A percentile compares a stretch with the other conserved stretches of the same genome.
Conservation (phyloP, 2,329 filamentous ascomycete species). For the Curvularia sp. region DNA sequence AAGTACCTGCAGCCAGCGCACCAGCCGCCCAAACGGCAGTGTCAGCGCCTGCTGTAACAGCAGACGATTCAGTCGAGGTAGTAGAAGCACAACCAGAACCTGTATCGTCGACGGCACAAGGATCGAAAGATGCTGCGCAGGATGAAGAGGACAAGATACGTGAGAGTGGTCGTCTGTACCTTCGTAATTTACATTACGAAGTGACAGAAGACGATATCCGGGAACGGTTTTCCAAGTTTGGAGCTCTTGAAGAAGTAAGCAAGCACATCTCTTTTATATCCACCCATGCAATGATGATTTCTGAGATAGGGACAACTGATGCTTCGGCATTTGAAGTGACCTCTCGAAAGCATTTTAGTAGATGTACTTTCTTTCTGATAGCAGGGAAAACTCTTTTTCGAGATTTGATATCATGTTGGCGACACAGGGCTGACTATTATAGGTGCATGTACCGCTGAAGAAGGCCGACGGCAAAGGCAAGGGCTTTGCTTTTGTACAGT, state of each 20-base stretch:
- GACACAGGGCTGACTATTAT: slow-evolving; percentile 32
- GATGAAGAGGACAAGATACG: slow-evolving; percentile 68
- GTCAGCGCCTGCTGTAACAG: slow-evolving; percentile 16
- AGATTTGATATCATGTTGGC: not conserved
- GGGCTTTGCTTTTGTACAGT: slow-evolving; percentile 89
- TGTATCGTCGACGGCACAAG: slow-evolving; percentile 28
- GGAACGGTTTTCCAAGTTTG: slow-evolving; percentile 73
- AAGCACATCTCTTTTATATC: slow-evolving; percentile 23
- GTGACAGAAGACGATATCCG: slow-evolving; percentile 79
- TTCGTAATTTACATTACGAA: slow-evolving; percentile 86
- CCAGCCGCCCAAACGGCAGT: slow-evolving; percentile 3
- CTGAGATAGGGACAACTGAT: slow-evolving; percentile 99
- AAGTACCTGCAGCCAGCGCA: slow-evolving; percentile 46
- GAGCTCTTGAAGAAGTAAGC: slow-evolving; percentile 85
- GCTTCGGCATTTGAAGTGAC: slow-evolving; percentile 86
- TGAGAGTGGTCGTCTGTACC: slow-evolving; percentile 79
- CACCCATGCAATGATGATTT: slow-evolving; percentile 76
- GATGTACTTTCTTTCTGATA: slow-evolving; percentile 94
- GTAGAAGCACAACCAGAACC: slow-evolving; percentile 18
- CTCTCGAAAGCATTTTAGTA: slow-evolving; percentile 99
- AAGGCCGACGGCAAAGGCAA: slow-evolving; percentile 75
- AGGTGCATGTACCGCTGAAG: slow-evolving; percentile 88
- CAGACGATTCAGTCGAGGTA: slow-evolving; percentile 16
- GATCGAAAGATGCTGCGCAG: slow-evolving; percentile 48
- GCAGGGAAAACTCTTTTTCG: slow-evolving; percentile 29